Evolutionary conservation across 1,284 basidiomycete genomes (phyloP).

Genomic region (Pseudozyma sp.): DNA sequence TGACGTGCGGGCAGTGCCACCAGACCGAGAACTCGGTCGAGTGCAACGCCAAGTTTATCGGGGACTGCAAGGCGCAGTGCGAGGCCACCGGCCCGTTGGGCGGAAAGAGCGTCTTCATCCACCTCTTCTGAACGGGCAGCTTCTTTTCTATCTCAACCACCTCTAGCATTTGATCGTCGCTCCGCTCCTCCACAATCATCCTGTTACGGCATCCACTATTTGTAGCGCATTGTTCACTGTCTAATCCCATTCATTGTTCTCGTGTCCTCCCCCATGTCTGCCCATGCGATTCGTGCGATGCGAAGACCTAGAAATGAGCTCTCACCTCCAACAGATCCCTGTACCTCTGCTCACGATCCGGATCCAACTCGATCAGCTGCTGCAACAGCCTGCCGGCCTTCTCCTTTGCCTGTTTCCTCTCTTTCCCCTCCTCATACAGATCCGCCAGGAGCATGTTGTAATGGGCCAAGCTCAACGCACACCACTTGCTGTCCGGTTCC

Average conservation of each 20-base stretch:
- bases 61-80: slow-evolving; percentile 49
- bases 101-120: slow-evolving; percentile 40
- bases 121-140: slow-evolving; percentile 19
- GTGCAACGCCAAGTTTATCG: slow-evolving; percentile 46
- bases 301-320: slow-evolving; percentile 24
- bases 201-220: too few relatives aligned
- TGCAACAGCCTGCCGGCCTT: slow-evolving; percentile 26
- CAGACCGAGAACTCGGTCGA: slow-evolving; percentile 51
- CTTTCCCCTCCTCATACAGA: not conserved
- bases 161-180: too few relatives aligned
- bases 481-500: slow-evolving; percentile 91
- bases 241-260: too few relatives aligned
- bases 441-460: slow-evolving; percentile 29
- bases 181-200: too few relatives aligned
- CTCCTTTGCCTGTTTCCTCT: not conserved
- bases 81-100: slow-evolving; percentile 52
- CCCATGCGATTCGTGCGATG: not conserved
- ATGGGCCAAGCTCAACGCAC: slow-evolving; percentile 57
- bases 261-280: too few relatives aligned
- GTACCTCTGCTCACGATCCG: slow-evolving; percentile 56
- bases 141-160: not conserved
- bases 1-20: slow-evolving; percentile 43
- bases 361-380: slow-evolving; percentile 50
- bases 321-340: slow-evolving; percentile 44
- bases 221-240: too few relatives aligned